Conservation (phyloP, 768 basidiomycete species). For the Boletus huronensis region DNA sequence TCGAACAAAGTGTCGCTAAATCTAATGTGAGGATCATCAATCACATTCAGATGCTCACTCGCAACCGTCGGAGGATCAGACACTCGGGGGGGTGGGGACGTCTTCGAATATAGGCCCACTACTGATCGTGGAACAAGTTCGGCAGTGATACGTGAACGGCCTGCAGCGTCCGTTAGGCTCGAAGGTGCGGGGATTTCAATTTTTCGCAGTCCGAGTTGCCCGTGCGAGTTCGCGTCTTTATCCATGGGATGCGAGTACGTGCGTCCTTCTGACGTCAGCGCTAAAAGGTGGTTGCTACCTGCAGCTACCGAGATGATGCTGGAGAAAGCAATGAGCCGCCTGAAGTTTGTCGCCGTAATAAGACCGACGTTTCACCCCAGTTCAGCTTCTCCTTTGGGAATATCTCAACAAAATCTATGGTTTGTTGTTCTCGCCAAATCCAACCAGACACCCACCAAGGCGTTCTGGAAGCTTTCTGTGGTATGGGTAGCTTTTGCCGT, state of each 20-base stretch:
- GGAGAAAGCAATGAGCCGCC: conserved; percentile 5
- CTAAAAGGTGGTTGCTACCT: conserved; percentile 71
- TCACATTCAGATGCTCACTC: conserved; percentile 24
- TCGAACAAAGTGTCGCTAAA: conserved; percentile 74
- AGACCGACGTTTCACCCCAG: conserved; percentile 65
- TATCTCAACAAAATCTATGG: conserved; percentile 60
- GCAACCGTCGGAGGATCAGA: conserved; percentile 16
- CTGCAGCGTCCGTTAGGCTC: conserved; percentile 12
- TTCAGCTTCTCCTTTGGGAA: conserved; percentile 49
- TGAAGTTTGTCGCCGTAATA: background rate
- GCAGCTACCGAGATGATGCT: conserved; percentile 75
- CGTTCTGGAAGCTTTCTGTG: conserved; percentile 41
- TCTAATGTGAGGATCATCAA: conserved; percentile 44
- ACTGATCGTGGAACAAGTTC: conserved; percentile 58
- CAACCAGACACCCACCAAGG: conserved; percentile 63
- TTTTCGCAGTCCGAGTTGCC: conserved; percentile 79
- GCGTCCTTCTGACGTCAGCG: conserved; percentile 66
- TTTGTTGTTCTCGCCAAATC: conserved; percentile 49
- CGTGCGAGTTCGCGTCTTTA: conserved; percentile 70
- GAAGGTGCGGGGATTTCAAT: conserved; percentile 44
- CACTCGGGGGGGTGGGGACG: conserved; percentile 39
- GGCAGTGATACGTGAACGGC: conserved; percentile 38
- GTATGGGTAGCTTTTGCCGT: conserved; percentile 42
- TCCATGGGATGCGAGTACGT: conserved; percentile 76
- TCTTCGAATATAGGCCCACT: conserved; percentile 47